Base-by-base conservation (phyloP, 2,329 filamentous ascomycete species). In the Lanzia echinophila region DNA sequence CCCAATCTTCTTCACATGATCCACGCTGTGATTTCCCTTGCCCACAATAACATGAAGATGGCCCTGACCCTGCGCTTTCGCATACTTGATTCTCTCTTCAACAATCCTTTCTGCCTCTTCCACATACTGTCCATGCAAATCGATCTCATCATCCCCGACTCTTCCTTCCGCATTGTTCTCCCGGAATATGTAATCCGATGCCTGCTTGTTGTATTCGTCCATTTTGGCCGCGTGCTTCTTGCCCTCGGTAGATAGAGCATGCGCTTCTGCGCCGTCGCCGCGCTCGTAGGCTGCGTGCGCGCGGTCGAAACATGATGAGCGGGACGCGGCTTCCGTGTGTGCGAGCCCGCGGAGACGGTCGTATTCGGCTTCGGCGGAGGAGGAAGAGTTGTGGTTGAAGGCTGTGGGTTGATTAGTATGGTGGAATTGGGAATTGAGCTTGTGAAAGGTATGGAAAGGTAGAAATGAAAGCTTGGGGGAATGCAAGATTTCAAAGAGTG, bases 21-120 rank as follows among this genome's bases (percentile, higher is more conserved):
- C 81, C 10, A 73, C 75, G 48, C 84, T 89, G 73, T 99, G 94
- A 69, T 95, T 94, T 3, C 94, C 94, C 72, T 92, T 95, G 20
- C 87, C 84, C 68, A 97, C 97, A 75, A 96, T 96, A 73, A 91
- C 90, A 38, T 90, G 86, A 75, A 99, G 96, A 68, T 97, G 97
- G 71, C 82, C 95, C 66, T 94, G 94, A 31, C 97, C 92, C 55
- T 90, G 90, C 62, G 88, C 84, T 61, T 81, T 83, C 76, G 96
- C 96, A 75, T 90, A 95, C 61, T 82, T 81, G 66, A 99, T 95
- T 61, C 94, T 80, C 71, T 88, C 78, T 73, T 92, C 88, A 20
- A 97, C 75, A 54, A 96, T 94, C 60, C 89, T 82, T 75, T 96
- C 90, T 5, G 94, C 94, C 74, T 97, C 94, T 69, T 96, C 89